Conservation (phyloP, 352 stramenopile genomes). For the Aphanomyces invadans region DNA sequence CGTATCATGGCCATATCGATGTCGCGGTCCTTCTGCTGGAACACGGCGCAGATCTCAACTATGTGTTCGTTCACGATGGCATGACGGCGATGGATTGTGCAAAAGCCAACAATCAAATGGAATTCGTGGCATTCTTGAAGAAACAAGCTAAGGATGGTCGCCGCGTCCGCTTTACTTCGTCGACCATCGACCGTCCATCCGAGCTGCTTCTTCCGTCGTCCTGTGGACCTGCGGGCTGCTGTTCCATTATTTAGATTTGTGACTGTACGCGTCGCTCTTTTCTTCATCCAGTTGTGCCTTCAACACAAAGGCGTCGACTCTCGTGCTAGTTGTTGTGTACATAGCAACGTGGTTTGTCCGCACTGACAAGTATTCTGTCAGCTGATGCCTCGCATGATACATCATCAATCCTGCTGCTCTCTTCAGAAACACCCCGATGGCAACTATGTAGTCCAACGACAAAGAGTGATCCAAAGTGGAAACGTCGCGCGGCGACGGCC, state of each 20-base stretch:
- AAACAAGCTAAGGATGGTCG: neutral
- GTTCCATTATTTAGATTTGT: neutral
- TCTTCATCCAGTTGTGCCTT: too few relatives aligned
- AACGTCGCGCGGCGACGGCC: too few relatives aligned
- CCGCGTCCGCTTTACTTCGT: neutral
- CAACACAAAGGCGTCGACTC: too few relatives aligned
- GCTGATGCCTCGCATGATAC: too few relatives aligned
- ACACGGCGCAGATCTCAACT: neutral
- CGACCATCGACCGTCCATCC: neutral
- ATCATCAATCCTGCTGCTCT: too few relatives aligned
- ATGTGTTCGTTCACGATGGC: constrained; percentile 11
- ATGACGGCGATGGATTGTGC: constrained; percentile 4
- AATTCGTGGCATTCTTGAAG: constrained; percentile 3
- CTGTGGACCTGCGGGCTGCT: neutral
- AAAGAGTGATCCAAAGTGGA: too few relatives aligned
- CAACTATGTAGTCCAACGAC: too few relatives aligned
- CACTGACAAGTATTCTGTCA: too few relatives aligned
- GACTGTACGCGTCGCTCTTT: too few relatives aligned
- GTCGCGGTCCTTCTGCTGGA: constrained; percentile 1
- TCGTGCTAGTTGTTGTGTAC: too few relatives aligned
- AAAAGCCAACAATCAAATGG: constrained; percentile 3
- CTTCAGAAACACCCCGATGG: too few relatives aligned
- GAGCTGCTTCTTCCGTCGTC: neutral
- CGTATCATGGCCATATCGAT: constrained; percentile 13
- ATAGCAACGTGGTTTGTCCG: too few relatives aligned